These are phyloP conservation scores for Saccharomyces mikatae DNA, from an alignment of 805 yeast species.

Conservation along the genomic window DNA sequence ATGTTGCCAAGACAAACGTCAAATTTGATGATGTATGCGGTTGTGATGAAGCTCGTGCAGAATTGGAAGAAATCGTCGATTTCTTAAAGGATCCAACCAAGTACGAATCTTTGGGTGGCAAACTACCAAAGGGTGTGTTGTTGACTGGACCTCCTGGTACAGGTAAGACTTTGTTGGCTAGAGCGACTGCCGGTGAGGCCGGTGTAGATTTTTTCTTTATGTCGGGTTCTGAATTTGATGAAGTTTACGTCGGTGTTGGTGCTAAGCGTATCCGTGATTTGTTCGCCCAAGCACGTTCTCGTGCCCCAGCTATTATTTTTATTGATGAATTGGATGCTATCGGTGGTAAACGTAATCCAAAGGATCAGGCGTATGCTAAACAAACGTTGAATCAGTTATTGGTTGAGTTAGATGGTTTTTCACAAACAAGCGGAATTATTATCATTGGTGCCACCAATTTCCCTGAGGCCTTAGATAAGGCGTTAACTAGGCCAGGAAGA, in stretches of 20 bases:
- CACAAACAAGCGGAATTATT: conserved; percentile 86
- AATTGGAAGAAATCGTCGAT: conserved; percentile 95
- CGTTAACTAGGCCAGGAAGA: conserved; percentile 96
- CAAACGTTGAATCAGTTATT: conserved; percentile 93
- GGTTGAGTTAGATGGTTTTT: conserved; percentile 92
- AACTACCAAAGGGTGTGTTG: conserved; percentile 92
- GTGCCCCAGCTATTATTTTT: conserved; percentile 94
- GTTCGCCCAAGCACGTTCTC: conserved; percentile 84
- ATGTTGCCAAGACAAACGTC: conserved; percentile 77
- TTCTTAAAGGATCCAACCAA: conserved; percentile 92
- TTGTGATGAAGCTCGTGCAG: conserved; percentile 96
- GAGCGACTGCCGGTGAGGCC: conserved; percentile 99
- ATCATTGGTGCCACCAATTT: conserved; percentile 97
- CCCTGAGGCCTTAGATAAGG: conserved; percentile 94
- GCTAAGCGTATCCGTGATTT: conserved; percentile 95
- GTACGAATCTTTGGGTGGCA: conserved; percentile 95
- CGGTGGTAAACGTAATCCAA: conserved; percentile 96
- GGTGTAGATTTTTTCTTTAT: conserved; percentile 97
- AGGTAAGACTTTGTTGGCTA: conserved; percentile 91
- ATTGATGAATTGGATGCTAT: conserved; percentile 98
- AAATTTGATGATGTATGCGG: conserved; percentile 92
- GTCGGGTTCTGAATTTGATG: conserved; percentile 98
- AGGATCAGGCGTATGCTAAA: conserved; percentile 95
- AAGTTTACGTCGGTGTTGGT: conserved; percentile 97
- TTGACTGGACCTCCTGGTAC: conserved; percentile 99